Base-by-base conservation (phyloP, 805 yeast species). In the Kuraishia borneana region DNA sequence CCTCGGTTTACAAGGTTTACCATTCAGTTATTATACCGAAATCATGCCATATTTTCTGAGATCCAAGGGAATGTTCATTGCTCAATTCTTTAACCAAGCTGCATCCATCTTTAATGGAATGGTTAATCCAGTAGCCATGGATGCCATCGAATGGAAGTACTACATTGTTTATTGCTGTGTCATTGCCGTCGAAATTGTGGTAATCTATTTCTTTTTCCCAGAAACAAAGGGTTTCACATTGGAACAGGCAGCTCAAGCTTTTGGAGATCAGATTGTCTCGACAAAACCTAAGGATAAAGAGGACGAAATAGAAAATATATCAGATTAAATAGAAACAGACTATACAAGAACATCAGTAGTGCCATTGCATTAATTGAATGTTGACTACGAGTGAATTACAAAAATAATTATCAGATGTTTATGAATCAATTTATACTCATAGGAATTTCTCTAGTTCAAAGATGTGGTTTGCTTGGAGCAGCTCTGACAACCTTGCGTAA, bases 21-120 rank as follows among this genome's bases (percentile, higher is more conserved):
- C 71, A 34, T 60, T 48, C 45, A 44, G 65, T 30, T 69, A 68
- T 46, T 43, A 61, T 33, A 64, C 70, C 31, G 72, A 62, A 45
- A 54, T 48, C 29, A 35, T 51, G 33, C 53, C 60, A 27, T 52
- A 41, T 44, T 48, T 51, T 12, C 40, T 45, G 26, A 45, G 59
- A 49, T 44, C 54, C 6, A 55, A 53, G 28, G 45, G 45, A 14
- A 17, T 40, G 20, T 28, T 34, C 10, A 35, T 42, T 6, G 40
- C 39, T 14, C 35, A 41, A 36, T 39, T 43, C 17, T 29, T 27
- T 29, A 28, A 39, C 27, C 39, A 46, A 31, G 38, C 36, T 16
- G 35, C 42, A n/a, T 35, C 37, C 21, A 35, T 50, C 27, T 40
- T 45, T 43, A 45, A 43, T 26, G 40, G 42, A 10, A 46, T 44